phyloP scores from a whole-genome alignment of 441 rosid species.

The Gossypium gossypioides region DNA sequence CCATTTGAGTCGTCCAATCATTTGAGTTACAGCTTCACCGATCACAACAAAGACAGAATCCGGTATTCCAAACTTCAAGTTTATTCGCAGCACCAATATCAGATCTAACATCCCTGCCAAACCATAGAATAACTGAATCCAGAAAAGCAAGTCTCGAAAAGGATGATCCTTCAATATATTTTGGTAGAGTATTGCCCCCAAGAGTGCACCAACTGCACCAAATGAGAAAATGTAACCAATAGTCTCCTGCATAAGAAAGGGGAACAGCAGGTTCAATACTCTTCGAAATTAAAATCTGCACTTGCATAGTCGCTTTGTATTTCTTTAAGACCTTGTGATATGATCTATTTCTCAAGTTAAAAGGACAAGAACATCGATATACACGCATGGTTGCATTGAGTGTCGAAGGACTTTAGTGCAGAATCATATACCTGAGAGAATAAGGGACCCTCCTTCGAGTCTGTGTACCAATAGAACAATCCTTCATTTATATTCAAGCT shows the following conservation, averaged over 20 bases:
- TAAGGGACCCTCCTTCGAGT: conserved; percentile 64
- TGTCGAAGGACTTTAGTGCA: neutral
- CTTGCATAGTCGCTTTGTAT: neutral
- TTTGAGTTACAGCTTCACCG: conserved; percentile 57
- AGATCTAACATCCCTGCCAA: conserved; percentile 87
- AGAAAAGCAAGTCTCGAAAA: conserved; percentile 54
- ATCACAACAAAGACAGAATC: conserved; percentile 70
- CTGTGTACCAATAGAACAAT: conserved; percentile 86
- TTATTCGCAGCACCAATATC: conserved; percentile 66
- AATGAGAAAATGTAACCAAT: conserved; percentile 78
- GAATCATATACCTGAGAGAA: conserved; percentile 64
- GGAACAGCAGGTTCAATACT: neutral
- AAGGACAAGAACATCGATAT: neutral
- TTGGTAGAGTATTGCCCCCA: conserved; percentile 74
- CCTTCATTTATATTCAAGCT: conserved; percentile 81
- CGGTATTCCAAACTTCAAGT: conserved; percentile 60
- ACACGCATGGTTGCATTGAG: neutral
- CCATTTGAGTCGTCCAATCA: conserved; percentile 77
- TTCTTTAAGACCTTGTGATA: neutral
- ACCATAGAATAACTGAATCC: conserved; percentile 76
- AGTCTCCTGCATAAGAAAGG: conserved; percentile 49
- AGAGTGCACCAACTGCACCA: conserved; percentile 72
- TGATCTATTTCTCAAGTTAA: neutral
- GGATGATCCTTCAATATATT: conserved; percentile 59
- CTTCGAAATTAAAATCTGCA: neutral